Conservation (phyloP, 805 yeast genomes). For the Yamadazyma laniorum region DNA sequence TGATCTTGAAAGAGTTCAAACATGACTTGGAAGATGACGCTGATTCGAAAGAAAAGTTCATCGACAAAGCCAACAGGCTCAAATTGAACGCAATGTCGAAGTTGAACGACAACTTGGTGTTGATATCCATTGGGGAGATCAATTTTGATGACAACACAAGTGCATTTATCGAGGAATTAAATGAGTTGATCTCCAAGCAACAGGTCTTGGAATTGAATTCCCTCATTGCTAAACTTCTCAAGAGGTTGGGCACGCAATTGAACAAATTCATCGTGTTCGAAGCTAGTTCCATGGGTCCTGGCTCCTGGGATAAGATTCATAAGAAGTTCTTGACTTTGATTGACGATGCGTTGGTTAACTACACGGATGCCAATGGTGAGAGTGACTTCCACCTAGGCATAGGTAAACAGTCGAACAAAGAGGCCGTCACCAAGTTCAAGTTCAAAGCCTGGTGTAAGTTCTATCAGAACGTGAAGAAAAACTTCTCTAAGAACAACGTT, state of each 20-base stretch:
- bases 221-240: constrained; percentile 39
- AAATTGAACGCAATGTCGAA: constrained; percentile 5
- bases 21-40: constrained; percentile 10
- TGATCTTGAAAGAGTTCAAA: constrained; percentile 16
- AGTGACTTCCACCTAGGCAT: constrained; percentile 72
- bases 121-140: constrained; percentile 30
- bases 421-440: constrained; percentile 44
- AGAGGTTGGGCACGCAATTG: constrained; percentile 45
- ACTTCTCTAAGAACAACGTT: constrained; percentile 64
- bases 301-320: constrained; percentile 62
- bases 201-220: constrained; percentile 32
- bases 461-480: constrained; percentile 56
- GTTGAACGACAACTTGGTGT: constrained; percentile 15
- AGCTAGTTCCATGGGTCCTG: constrained; percentile 48
- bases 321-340: constrained; percentile 35
- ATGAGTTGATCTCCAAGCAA: constrained; percentile 37
- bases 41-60: constrained; percentile 16
- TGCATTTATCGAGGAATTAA: constrained; percentile 35
- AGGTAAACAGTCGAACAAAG: constrained; percentile 37
- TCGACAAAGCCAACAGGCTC: constrained; percentile 13
- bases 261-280: constrained; percentile 50
- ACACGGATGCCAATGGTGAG: constrained; percentile 18
- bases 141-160: constrained; percentile 20
- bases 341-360: constrained; percentile 11
- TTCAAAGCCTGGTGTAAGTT: constrained; percentile 65